phyloP scores from a whole-genome alignment of 495 filamentous ascomycete species.

The Lentithecium fluviatile region DNA sequence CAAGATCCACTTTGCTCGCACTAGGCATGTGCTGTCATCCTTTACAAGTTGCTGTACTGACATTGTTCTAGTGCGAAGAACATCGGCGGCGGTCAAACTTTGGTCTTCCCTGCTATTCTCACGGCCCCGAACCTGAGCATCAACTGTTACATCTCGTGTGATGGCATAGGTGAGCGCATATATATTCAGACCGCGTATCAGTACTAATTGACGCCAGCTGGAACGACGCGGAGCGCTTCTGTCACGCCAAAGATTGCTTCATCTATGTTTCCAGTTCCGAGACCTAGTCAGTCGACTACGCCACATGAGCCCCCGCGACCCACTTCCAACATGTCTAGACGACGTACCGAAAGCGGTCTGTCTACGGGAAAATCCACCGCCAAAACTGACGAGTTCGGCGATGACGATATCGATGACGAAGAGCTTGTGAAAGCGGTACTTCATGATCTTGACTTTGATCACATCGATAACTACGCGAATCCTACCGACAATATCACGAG shows the following conservation, averaged over 20 bases:
- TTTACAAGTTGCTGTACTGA: constrained; percentile 19
- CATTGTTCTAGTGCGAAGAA: constrained; percentile 57
- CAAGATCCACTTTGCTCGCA: constrained; percentile 75
- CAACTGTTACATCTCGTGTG: constrained; percentile 76
- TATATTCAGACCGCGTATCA: not conserved
- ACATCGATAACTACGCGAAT: constrained; percentile 51
- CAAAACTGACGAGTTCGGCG: constrained; percentile 54
- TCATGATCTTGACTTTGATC: constrained; percentile 45
- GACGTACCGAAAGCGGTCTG: constrained; percentile 11
- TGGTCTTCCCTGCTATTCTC: constrained; percentile 62
- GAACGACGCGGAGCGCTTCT: constrained; percentile 63
- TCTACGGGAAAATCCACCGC: not conserved
- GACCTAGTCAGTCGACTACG: constrained; percentile 25
- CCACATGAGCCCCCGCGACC: constrained; percentile 6
- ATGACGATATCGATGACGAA: constrained; percentile 55
- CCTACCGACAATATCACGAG: constrained; percentile 17
- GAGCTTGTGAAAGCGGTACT: constrained; percentile 51
- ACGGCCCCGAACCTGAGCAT: constrained; percentile 57
- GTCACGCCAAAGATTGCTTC: constrained; percentile 62
- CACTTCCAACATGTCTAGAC: constrained; percentile 23
- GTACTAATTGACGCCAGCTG: constrained; percentile 54
- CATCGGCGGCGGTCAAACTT: constrained; percentile 60
- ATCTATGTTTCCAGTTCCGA: constrained; percentile 51
- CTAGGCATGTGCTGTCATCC: constrained; percentile 43
- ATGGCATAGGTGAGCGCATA: constrained; percentile 67